Percentiles rank a stretch among this genome's conserved stretches.
Evolutionary conservation across 2,329 filamentous ascomycete species (phyloP).

Genomic region (Alternaria sp.): DNA sequence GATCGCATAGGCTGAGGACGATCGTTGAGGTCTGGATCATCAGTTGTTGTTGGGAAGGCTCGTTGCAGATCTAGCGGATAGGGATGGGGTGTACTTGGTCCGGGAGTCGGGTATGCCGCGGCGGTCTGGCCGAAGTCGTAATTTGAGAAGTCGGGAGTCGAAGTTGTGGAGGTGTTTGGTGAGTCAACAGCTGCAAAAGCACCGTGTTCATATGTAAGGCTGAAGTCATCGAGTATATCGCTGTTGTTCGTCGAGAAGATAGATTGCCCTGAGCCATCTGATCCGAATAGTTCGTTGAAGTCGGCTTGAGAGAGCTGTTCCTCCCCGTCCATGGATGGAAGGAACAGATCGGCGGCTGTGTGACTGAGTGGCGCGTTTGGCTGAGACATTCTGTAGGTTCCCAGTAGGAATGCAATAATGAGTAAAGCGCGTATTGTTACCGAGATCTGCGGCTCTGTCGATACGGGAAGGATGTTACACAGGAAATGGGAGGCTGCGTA

Average conservation of each 20-base stretch:
- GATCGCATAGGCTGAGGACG: conserved; percentile 10
- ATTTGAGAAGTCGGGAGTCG: conserved; percentile 17
- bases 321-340: conserved; percentile 5
- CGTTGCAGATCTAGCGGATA: conserved; percentile 25
- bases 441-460: background rate
- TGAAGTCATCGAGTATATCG: conserved; percentile 11
- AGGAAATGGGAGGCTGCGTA: conserved; percentile 11
- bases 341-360: background rate
- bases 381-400: conserved; percentile 28
- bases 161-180: conserved; percentile 7
- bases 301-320: conserved; percentile 14
- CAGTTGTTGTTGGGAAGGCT: background rate
- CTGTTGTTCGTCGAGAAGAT: conserved; percentile 11
- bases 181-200: conserved; percentile 1
- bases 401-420: background rate
- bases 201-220: conserved; percentile 5
- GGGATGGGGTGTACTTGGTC: conserved; percentile 17
- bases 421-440: conserved; percentile 8
- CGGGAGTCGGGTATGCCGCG: conserved; percentile 17
- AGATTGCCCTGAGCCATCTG: background rate
- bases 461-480: conserved; percentile 28
- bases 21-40: background rate
- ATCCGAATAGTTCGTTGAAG: conserved; percentile 17
- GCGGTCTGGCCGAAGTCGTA: conserved; percentile 16
- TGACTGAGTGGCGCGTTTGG: conserved; percentile 7